Conservation (phyloP, 352 stramenopile species). For the Elongisporangium undulatum region DNA sequence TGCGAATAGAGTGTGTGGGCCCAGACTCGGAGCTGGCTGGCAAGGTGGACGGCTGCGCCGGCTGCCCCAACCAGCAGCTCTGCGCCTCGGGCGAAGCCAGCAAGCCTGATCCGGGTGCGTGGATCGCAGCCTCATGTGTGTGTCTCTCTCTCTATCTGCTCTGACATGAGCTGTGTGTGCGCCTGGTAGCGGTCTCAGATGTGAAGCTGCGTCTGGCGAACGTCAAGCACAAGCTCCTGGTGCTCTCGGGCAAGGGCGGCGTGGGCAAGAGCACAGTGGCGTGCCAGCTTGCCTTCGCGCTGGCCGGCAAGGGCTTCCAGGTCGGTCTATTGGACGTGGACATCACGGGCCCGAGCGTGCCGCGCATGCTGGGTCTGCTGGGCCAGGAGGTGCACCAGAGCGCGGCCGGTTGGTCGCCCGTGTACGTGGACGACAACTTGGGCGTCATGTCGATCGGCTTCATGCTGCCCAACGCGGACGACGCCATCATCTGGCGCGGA, state of each 20-base stretch:
- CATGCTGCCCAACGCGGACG: constrained; percentile 96
- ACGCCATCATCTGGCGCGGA: constrained; percentile 99
- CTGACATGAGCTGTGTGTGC: constrained; percentile 32
- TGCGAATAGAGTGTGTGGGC: constrained; percentile 90
- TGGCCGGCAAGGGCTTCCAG: constrained; percentile 93
- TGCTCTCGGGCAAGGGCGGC: constrained; percentile 99
- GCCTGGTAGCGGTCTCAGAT: constrained; percentile 54
- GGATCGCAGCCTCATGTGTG: constrained; percentile 4
- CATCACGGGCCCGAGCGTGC: constrained; percentile 98
- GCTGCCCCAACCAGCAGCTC: constrained; percentile 96
- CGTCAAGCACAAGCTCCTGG: constrained; percentile 97
- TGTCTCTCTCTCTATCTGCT: constrained; percentile 28
- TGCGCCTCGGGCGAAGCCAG: constrained; percentile 92
- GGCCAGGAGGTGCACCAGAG: constrained; percentile 97
- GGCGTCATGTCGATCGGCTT: constrained; percentile 99
- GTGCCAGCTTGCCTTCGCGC: constrained; percentile 96
- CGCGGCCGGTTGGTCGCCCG: constrained; percentile 97
- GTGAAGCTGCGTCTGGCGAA: constrained; percentile 81
- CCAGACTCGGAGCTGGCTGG: constrained; percentile 92
- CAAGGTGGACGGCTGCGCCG: constrained; percentile 92
- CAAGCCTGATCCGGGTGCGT: constrained; percentile 74
- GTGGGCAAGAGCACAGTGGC: constrained; percentile 99
- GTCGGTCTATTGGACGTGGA: constrained; percentile 99
- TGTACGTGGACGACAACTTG: constrained; percentile 98
- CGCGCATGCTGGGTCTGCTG: constrained; percentile 94